phyloP scores from a whole-genome alignment of 805 yeast species.

The Suhomyces sp. region DNA sequence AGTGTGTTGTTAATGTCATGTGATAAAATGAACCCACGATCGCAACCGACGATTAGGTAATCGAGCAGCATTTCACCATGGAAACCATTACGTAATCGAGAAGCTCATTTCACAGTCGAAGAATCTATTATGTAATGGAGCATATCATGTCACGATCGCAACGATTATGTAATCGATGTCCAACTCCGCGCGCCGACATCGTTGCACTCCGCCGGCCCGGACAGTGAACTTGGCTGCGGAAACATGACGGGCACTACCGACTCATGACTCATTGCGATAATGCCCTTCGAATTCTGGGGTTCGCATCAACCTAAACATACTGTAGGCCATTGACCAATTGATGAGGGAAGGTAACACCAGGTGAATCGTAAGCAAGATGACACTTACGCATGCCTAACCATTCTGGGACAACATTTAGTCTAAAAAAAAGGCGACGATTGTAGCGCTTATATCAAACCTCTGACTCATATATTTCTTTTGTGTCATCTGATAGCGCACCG shows the following conservation, averaged over 20 bases:
- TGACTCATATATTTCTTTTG: constrained; percentile 2
- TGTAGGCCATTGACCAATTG: background rate
- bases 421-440: background rate
- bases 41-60: background rate
- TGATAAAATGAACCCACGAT: background rate
- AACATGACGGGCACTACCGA: background rate
- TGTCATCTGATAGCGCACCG: constrained; percentile 3
- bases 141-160: background rate
- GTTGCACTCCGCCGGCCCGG: background rate
- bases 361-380: background rate
- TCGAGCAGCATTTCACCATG: no score
- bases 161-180: background rate
- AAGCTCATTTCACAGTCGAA: no score
- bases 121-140: background rate
- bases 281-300: background rate
- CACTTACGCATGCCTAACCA: background rate
- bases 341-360: background rate
- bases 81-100: no score
- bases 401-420: background rate
- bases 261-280: constrained; percentile 1
- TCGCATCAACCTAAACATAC: background rate
- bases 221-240: background rate
- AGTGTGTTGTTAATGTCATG: background rate
- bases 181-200: background rate
- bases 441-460: background rate